Evolutionary conservation across 331 rosid genomes (phyloP).

Genomic region (Rosa hybrid): DNA sequence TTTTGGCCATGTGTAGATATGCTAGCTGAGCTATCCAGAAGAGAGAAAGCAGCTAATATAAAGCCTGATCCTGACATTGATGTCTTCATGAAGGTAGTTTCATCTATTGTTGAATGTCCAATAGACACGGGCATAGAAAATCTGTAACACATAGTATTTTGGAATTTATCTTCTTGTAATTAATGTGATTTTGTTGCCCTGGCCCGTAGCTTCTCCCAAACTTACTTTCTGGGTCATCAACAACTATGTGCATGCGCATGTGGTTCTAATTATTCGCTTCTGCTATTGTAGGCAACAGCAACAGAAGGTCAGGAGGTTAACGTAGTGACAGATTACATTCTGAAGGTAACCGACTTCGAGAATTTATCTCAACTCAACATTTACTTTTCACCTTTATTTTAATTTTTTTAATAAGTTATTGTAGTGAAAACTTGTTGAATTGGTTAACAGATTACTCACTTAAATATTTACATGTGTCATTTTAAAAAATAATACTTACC

Average conservation of each 20-base stretch:
- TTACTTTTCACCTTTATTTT: background rate
- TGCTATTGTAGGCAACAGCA: conserved; percentile 48
- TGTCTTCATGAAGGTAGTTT: conserved; percentile 70
- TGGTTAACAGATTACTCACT: too few species aligned
- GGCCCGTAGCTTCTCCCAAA: too few species aligned
- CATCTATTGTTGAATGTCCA: background rate
- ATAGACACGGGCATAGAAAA: background rate
- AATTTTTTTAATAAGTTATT: too few species aligned
- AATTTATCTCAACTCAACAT: background rate
- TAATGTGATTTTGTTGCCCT: too few species aligned
- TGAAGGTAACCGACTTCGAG: conserved; percentile 44
- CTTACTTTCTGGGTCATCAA: background rate
- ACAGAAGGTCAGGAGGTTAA: conserved; percentile 50
- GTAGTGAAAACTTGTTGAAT: too few species aligned
- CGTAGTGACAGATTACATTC: conserved; percentile 61
- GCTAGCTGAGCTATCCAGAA: conserved; percentile 65
- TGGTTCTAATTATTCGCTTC: conserved; percentile 8
- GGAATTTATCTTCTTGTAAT: too few species aligned
- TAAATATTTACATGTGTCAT: too few species aligned
- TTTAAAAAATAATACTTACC: too few species aligned
- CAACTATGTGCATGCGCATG: background rate
- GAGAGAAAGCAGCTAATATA: conserved; percentile 64
- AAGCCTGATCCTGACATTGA: conserved; percentile 75
- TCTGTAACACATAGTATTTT: too few species aligned
- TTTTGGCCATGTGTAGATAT: conserved; percentile 44